phyloP scores from a whole-genome alignment of 2,329 filamentous ascomycete species.

The Aotearoamyces nothofagi region DNA sequence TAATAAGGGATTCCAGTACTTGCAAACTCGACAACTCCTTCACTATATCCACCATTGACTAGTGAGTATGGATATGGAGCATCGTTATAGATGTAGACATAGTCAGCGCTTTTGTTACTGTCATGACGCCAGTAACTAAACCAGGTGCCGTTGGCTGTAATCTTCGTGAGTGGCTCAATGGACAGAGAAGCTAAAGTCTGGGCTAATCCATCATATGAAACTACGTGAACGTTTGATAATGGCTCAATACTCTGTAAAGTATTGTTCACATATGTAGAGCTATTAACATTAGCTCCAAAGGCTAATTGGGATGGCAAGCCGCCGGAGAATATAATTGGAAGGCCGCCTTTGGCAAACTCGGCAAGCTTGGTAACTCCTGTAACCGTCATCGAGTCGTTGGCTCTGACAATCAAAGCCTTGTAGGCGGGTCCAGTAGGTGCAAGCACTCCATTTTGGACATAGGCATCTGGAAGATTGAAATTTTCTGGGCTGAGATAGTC shows the following conservation, averaged over 20 bases:
- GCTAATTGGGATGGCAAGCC: slow-evolving; percentile 17
- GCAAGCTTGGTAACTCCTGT: slow-evolving; percentile 19
- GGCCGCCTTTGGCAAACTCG: slow-evolving; percentile 21
- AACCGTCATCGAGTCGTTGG: slow-evolving; percentile 22
- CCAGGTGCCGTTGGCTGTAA: slow-evolving; percentile 18
- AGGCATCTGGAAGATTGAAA: slow-evolving; percentile 23
- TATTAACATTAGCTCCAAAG: slow-evolving; percentile 7
- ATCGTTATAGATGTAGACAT: slow-evolving; percentile 27
- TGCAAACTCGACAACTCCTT: slow-evolving; percentile 17
- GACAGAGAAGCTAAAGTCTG: slow-evolving; percentile 16
- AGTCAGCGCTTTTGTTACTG: slow-evolving; percentile 14
- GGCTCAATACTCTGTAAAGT: slow-evolving; percentile 13
- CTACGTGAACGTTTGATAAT: slow-evolving; percentile 21
- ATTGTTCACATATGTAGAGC: slow-evolving; percentile 7
- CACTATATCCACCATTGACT: slow-evolving; percentile 10
- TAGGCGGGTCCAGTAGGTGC: slow-evolving; percentile 24
- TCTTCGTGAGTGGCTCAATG: slow-evolving; percentile 18
- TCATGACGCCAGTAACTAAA: slow-evolving; percentile 23
- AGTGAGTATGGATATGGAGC: slow-evolving; percentile 6
- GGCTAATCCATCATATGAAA: slow-evolving; percentile 17
- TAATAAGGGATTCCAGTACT: slow-evolving; percentile 20
- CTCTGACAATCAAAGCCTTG: slow-evolving; percentile 25
- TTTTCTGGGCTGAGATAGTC: slow-evolving; percentile 30
- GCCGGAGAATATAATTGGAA: slow-evolving; percentile 26
- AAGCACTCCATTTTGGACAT: slow-evolving; percentile 21